Percentiles rank a stretch among this genome's conserved stretches.
phyloP scores from a whole-genome alignment of 2,329 filamentous ascomycete genomes.

The Trichoderma harzianum region DNA sequence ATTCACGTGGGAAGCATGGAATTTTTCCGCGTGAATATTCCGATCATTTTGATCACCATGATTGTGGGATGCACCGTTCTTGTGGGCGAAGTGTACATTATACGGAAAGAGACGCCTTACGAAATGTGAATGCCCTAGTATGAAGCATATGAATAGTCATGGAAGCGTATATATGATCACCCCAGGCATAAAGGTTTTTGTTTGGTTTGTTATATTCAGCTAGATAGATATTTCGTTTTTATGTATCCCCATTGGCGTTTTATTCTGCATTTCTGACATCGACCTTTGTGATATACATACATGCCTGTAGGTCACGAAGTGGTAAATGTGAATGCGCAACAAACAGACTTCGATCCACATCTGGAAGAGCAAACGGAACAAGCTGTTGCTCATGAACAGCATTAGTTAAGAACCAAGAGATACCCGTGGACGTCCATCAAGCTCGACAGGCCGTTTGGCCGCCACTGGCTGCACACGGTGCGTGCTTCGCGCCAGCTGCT shows the following conservation, averaged over 20 bases:
- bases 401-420: not conserved
- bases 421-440: not conserved
- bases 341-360: not conserved
- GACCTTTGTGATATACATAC: not conserved
- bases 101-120: constrained; percentile 20
- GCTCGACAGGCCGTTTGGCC: not conserved
- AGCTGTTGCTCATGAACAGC: not conserved
- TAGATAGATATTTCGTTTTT: not conserved
- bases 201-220: not conserved
- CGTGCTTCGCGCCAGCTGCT: not conserved
- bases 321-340: not conserved
- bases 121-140: not conserved
- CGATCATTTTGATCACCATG: constrained; percentile 69
- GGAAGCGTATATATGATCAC: not conserved
- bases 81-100: constrained; percentile 61
- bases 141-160: not conserved
- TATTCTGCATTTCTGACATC: not conserved
- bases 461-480: not conserved
- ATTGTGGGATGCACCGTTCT: constrained; percentile 59
- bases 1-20: constrained; percentile 62
- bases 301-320: not conserved
- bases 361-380: not conserved
- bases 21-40: constrained; percentile 66
- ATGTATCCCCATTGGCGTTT: not conserved
- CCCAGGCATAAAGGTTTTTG: not conserved